Conservation (phyloP, 2,329 filamentous ascomycete genomes). For the Neospermospora avenae region DNA sequence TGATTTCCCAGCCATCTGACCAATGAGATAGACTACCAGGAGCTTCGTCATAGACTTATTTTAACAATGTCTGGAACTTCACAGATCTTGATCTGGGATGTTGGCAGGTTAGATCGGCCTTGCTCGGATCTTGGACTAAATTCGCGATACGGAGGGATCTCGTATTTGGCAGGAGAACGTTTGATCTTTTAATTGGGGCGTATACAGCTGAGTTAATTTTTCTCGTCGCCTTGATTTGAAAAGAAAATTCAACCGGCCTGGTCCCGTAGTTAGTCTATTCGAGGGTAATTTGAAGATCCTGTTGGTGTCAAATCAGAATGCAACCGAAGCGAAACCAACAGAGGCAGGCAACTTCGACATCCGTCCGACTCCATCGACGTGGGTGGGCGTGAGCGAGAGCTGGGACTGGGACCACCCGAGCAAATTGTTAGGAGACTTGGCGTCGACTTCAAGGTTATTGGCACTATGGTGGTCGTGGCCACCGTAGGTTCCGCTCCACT, state of each 20-base stretch:
- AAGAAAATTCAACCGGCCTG: neutral
- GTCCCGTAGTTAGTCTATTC: constrained; percentile 11
- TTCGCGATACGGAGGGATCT: neutral
- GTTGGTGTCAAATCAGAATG: constrained; percentile 6
- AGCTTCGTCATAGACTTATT: constrained; percentile 9
- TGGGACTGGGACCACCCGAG: too few relatives aligned
- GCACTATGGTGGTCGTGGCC: neutral
- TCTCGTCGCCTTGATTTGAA: neutral
- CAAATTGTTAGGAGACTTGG: neutral
- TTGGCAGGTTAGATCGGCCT: constrained; percentile 1
- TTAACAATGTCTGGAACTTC: neutral
- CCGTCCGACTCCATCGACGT: too few relatives aligned
- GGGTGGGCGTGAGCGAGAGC: too few relatives aligned
- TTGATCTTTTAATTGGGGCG: neutral
- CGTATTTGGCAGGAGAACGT: neutral
- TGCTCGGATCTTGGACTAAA: neutral
- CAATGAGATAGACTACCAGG: neutral
- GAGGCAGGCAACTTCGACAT: neutral
- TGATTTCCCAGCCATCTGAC: neutral
- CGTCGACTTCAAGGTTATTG: constrained; percentile 1
- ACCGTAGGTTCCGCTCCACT: neutral
- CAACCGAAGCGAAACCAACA: constrained; percentile 18
- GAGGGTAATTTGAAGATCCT: constrained; percentile 12
- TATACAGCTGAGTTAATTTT: neutral
- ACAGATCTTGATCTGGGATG: constrained; percentile 4